phyloP scores from a whole-genome alignment of 371 early-diverging fungal species.

The Mortierella sp. region DNA sequence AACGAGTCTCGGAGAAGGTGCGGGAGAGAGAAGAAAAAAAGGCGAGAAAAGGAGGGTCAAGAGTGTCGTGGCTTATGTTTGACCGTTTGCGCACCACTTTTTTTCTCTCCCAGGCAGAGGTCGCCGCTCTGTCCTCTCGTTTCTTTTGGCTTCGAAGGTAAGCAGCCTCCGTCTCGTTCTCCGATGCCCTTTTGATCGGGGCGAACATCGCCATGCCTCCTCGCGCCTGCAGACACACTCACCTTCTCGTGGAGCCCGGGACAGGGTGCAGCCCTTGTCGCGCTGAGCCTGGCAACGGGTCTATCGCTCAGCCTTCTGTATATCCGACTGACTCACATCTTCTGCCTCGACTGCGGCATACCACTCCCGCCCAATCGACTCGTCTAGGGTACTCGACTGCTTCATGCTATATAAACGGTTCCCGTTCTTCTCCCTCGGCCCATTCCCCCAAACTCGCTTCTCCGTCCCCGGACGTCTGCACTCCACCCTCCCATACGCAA shows the following conservation, averaged over 20 bases:
- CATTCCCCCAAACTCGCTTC: not conserved
- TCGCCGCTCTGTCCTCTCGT: not conserved
- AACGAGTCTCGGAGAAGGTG: not conserved
- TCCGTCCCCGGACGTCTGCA: not conserved
- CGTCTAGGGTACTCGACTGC: not conserved
- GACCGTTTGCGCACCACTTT: not conserved
- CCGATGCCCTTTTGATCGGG: no score
- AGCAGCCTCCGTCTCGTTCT: no score
- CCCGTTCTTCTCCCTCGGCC: conserved; percentile 1
- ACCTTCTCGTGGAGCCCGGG: no score
- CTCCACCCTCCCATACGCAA: conserved; percentile 8
- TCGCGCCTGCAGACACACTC: no score
- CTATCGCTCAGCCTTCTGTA: no score
- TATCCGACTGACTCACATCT: conserved; percentile 30
- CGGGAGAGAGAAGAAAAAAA: conserved; percentile 10
- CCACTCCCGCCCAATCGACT: not conserved
- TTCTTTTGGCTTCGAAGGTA: no score
- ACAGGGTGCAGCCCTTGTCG: no score
- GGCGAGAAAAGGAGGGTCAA: not conserved
- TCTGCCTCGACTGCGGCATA: conserved; percentile 19
- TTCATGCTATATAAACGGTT: conserved; percentile 10
- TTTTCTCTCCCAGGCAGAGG: not conserved
- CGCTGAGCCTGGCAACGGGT: no score
- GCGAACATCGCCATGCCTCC: no score
- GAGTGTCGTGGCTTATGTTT: conserved; percentile 18